Evolutionary conservation across 352 stramenopile genomes (phyloP).

Genomic region (Phytophthora constricta): DNA sequence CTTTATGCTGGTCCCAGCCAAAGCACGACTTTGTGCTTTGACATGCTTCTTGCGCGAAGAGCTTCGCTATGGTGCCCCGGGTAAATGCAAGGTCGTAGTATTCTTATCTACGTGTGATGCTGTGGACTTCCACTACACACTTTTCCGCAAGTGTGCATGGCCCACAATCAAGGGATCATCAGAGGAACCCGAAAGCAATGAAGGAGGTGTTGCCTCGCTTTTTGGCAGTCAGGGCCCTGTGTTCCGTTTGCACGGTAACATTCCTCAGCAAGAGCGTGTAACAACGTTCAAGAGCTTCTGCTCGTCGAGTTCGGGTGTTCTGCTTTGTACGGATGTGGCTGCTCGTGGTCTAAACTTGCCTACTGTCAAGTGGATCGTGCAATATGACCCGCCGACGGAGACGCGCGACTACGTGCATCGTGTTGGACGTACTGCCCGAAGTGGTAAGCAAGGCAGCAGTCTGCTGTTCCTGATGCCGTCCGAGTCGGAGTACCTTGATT

Average conservation of each 20-base stretch:
- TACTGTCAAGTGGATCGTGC: constrained; percentile 96
- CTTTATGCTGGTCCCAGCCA: constrained; percentile 95
- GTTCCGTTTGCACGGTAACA: constrained; percentile 95
- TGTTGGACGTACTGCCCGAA: constrained; percentile 98
- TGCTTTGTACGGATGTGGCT: constrained; percentile 99
- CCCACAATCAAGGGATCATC: constrained; percentile 65
- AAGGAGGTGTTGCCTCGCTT: constrained; percentile 48
- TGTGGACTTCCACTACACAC: constrained; percentile 96
- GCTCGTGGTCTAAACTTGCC: constrained; percentile 98
- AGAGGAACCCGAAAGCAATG: constrained; percentile 89
- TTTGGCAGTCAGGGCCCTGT: constrained; percentile 68
- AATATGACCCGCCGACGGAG: constrained; percentile 99
- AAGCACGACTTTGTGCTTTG: constrained; percentile 93
- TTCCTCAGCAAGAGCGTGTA: constrained; percentile 97
- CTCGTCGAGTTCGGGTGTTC: constrained; percentile 86
- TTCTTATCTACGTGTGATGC: constrained; percentile 98
- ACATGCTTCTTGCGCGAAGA: constrained; percentile 92
- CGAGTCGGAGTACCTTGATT: constrained; percentile 94
- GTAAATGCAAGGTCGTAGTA: constrained; percentile 91
- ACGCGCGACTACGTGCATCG: constrained; percentile 99
- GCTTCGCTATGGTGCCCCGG: constrained; percentile 33
- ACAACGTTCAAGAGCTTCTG: constrained; percentile 95
- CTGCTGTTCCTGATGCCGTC: constrained; percentile 97
- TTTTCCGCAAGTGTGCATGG: constrained; percentile 91
- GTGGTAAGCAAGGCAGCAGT: constrained; percentile 96